Conservation (phyloP, 345 rosid genomes). For the Eucalyptus brandiana region DNA sequence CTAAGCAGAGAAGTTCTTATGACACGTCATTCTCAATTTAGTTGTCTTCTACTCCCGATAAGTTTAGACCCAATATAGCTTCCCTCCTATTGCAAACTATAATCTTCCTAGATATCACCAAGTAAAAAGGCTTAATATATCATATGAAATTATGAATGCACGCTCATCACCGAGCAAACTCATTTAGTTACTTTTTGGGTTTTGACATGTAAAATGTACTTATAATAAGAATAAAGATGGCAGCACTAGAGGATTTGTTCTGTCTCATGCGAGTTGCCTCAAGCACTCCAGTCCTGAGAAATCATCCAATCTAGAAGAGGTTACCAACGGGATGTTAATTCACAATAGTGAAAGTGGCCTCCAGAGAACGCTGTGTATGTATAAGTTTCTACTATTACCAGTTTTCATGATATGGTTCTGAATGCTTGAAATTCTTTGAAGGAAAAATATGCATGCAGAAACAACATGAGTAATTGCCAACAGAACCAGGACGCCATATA, state of each 20-base stretch:
- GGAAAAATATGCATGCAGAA: not conserved
- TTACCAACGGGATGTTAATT: not conserved
- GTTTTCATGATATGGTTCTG: not conserved
- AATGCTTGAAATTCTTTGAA: not conserved
- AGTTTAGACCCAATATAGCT: not conserved
- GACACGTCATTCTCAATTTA: not conserved
- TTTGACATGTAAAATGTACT: not conserved
- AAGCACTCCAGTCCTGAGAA: not conserved
- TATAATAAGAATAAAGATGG: not conserved
- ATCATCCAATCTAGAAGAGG: not conserved
- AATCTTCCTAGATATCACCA: not conserved
- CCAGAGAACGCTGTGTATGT: not conserved
- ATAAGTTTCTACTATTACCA: not conserved
- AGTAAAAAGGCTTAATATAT: not conserved
- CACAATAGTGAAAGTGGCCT: not conserved
- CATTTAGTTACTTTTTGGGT: not conserved
- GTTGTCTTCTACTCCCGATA: not conserved
- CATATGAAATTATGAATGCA: not conserved
- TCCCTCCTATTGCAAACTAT: not conserved
- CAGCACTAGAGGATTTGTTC: not conserved
- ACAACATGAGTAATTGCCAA: not conserved
- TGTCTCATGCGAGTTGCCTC: not conserved
- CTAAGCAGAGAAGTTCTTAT: not conserved
- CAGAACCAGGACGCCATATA: not conserved
- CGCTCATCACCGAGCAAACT: not conserved